Conservation (phyloP, 257 asterid genomes). For the Salvia miltiorrhiza region DNA sequence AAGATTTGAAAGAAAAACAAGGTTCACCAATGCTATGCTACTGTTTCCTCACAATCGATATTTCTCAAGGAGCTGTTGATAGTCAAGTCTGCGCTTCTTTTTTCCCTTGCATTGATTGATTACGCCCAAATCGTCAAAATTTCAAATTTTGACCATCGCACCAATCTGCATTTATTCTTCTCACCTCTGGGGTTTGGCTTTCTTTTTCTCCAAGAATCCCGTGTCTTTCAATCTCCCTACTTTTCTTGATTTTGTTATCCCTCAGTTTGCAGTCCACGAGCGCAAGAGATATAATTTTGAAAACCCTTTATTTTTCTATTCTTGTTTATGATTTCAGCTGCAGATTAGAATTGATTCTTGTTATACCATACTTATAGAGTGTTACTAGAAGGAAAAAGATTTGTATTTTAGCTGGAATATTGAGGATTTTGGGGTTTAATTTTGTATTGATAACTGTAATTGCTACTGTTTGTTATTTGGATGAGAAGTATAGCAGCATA, state of each 20-base stretch:
- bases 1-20: not conserved
- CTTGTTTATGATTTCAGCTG: not conserved
- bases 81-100: constrained; percentile 42
- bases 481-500: too few relatives aligned
- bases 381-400: not conserved
- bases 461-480: too few relatives aligned
- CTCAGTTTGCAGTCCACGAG: not conserved
- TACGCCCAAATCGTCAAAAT: constrained; percentile 24
- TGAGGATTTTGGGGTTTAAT: not conserved
- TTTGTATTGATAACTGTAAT: not conserved
- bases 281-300: not conserved
- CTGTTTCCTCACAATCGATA: not conserved
- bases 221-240: constrained; percentile 6
- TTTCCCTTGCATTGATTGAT: constrained; percentile 13
- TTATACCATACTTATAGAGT: not conserved
- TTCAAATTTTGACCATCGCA: constrained; percentile 20
- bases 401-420: not conserved
- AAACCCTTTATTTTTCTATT: not conserved
- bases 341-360: not conserved
- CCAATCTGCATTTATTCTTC: constrained; percentile 8
- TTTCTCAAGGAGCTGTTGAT: constrained; percentile 32
- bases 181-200: constrained; percentile 3
- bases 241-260: not conserved
- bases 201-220: constrained; percentile 31
- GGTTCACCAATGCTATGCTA: not conserved